Evolutionary conservation across 129 eudicot species (phyloP).

Genomic region (Saposhnikovia divaricata): DNA sequence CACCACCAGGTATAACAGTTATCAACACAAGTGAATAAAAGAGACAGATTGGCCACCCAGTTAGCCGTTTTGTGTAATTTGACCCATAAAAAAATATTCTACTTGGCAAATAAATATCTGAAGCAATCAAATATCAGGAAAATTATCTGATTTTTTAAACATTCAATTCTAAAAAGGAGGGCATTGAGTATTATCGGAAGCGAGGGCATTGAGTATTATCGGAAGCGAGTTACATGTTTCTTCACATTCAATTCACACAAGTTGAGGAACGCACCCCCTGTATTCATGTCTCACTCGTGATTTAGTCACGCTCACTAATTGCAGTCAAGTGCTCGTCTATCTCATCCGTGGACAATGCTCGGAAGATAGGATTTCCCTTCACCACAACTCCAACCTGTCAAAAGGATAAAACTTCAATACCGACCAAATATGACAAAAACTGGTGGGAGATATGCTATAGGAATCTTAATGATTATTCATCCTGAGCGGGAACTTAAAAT

Average conservation of each 20-base stretch:
- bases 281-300: background rate
- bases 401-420: background rate
- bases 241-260: background rate
- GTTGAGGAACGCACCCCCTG: background rate
- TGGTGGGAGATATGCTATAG: background rate
- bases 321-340: constrained; percentile 96
- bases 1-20: too few species aligned
- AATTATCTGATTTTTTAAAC: background rate
- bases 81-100: background rate
- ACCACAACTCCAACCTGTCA: constrained; percentile 93
- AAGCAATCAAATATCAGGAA: background rate
- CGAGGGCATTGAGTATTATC: background rate
- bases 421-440: background rate
- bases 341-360: constrained; percentile 75
- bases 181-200: background rate
- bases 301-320: constrained; percentile 83
- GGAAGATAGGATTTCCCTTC: constrained; percentile 63
- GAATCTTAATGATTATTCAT: background rate
- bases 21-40: too few species aligned
- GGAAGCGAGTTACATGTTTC: background rate
- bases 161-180: background rate
- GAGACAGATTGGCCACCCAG: too few species aligned
- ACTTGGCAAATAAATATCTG: background rate
- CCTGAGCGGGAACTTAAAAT: background rate
- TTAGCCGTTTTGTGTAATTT: too few species aligned